A percentile compares a stretch with the other conserved stretches of the same genome.
Evolutionary conservation across 2,329 filamentous ascomycete species (phyloP).

Genomic region (Neonectria coccinea): DNA sequence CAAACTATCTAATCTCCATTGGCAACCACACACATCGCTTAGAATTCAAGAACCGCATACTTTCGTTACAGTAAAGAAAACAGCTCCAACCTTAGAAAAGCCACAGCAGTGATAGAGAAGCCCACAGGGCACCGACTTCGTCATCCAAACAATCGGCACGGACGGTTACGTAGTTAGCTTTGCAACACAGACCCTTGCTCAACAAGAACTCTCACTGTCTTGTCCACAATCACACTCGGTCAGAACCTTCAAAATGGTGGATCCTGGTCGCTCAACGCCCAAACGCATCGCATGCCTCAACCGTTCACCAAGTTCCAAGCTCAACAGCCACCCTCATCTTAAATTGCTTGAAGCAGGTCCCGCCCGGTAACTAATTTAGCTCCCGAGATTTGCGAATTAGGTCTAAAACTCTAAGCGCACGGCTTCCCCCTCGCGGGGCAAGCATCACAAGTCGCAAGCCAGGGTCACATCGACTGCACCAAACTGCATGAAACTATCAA

Average conservation of each 20-base stretch:
- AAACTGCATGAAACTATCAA: not conserved
- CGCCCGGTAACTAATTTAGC: conserved; percentile 25
- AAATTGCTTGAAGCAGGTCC: conserved; percentile 5
- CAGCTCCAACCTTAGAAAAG: not conserved
- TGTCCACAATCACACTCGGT: not conserved
- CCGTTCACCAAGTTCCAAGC: conserved; percentile 10
- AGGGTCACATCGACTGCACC: not conserved
- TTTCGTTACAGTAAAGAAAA: not conserved
- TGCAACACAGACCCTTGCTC: not conserved
- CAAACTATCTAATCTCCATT: too few species aligned
- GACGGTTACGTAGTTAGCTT: not conserved
- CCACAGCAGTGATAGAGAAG: not conserved
- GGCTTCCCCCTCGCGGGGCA: not conserved
- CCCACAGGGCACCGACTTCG: not conserved
- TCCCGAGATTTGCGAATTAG: conserved; percentile 15
- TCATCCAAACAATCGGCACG: not conserved
- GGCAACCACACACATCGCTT: too few species aligned
- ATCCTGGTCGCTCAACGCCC: not conserved
- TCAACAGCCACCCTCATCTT: conserved; percentile 24
- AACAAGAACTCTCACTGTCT: too few species aligned
- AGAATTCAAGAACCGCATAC: too few species aligned
- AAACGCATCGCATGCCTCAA: not conserved
- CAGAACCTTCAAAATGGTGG: not conserved
- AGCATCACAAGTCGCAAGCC: not conserved
- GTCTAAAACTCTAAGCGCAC: not conserved